Percentiles rank a stretch among this genome's conserved stretches.
These are phyloP conservation scores for Intubia oerlemansii DNA, from an alignment of 2,329 filamentous ascomycete genomes.

Conservation along the genomic window DNA sequence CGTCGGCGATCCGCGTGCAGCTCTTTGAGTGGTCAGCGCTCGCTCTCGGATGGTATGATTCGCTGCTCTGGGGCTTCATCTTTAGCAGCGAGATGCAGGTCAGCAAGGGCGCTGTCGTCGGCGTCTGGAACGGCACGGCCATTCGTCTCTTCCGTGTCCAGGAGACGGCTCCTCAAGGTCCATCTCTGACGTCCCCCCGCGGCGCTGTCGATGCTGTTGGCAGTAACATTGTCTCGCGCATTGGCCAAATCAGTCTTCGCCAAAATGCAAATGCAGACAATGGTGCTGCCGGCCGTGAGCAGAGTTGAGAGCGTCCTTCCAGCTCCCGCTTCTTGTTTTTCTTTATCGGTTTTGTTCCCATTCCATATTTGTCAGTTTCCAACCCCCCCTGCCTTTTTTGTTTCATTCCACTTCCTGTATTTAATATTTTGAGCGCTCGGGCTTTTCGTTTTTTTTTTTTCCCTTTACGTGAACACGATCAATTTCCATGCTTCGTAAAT, in stretches of 20 bases:
- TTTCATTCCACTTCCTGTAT: too few relatives aligned
- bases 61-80: slow-evolving; percentile 79
- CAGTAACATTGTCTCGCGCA: slow-evolving; percentile 69
- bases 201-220: slow-evolving; percentile 88
- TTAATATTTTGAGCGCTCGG: too few relatives aligned
- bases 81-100: slow-evolving; percentile 82
- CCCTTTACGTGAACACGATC: too few relatives aligned
- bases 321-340: too few relatives aligned
- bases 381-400: too few relatives aligned
- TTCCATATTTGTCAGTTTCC: neutral
- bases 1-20: slow-evolving; percentile 53
- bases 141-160: slow-evolving; percentile 83
- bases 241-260: slow-evolving; percentile 59
- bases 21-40: slow-evolving; percentile 88
- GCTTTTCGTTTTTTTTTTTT: too few relatives aligned
- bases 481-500: too few relatives aligned
- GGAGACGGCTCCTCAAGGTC: slow-evolving; percentile 59
- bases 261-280: slow-evolving; percentile 16
- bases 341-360: neutral
- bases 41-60: slow-evolving; percentile 88
- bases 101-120: slow-evolving; percentile 66
- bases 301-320: too few relatives aligned
- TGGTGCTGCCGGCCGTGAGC: neutral
- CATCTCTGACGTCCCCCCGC: slow-evolving; percentile 62
- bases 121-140: slow-evolving; percentile 80